A percentile compares a stretch with the other conserved stretches of the same genome.
Evolutionary conservation across 2,329 filamentous ascomycete genomes (phyloP).

Genomic region (Emydomyces testavorans): DNA sequence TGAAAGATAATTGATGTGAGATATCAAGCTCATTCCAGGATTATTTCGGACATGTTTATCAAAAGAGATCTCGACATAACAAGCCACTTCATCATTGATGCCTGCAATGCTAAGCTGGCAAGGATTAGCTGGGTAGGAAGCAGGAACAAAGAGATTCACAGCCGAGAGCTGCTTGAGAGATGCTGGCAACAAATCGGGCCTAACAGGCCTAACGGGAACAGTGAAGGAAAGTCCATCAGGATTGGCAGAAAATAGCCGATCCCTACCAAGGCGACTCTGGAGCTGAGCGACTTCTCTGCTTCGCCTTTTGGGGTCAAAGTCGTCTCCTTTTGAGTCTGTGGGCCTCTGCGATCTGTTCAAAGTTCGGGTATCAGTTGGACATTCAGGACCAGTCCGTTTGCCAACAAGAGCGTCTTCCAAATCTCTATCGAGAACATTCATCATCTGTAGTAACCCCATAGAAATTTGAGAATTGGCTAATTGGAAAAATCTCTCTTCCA

Average conservation of each 20-base stretch:
- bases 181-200: slow-evolving; percentile 48
- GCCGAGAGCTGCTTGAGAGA: slow-evolving; percentile 51
- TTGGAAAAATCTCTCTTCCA: slow-evolving; percentile 60
- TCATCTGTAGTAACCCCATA: slow-evolving; percentile 51
- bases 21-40: slow-evolving; percentile 54
- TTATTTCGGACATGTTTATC: slow-evolving; percentile 28
- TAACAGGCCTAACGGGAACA: slow-evolving; percentile 56
- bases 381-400: neutral
- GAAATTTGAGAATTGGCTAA: slow-evolving; percentile 45
- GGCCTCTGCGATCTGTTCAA: neutral
- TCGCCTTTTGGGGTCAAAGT: slow-evolving; percentile 6
- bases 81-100: slow-evolving; percentile 48
- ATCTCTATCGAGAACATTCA: slow-evolving; percentile 60
- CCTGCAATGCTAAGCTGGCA: slow-evolving; percentile 56
- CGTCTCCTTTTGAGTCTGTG: neutral
- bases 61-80: slow-evolving; percentile 55
- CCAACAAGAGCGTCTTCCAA: slow-evolving; percentile 28
- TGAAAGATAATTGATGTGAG: slow-evolving; percentile 61
- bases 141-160: slow-evolving; percentile 57
- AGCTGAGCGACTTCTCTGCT: slow-evolving; percentile 14
- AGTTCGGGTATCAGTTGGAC: neutral
- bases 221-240: slow-evolving; percentile 59
- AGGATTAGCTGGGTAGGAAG: slow-evolving; percentile 59
- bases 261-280: slow-evolving; percentile 52
- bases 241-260: slow-evolving; percentile 56